phyloP scores from a whole-genome alignment of 208 protist genomes.

The Acanthamoeba triangularis region DNA sequence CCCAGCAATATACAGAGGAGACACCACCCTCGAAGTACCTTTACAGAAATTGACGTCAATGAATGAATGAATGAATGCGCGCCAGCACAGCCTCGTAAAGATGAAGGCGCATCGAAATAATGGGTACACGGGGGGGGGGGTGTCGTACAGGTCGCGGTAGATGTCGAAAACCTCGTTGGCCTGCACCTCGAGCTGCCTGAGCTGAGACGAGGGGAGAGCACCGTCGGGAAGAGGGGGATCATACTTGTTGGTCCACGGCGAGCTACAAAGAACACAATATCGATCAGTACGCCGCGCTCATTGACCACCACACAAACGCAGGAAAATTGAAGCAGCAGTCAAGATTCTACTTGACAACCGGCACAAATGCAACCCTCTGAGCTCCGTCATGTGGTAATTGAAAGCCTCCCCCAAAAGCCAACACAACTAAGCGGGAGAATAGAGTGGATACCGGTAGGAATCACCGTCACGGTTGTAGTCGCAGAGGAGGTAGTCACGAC shows the following conservation, averaged over 20 bases:
- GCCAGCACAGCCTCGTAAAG: neutral
- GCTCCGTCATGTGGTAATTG: neutral
- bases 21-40: slow-evolving; percentile 94
- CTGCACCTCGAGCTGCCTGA: slow-evolving; percentile 90
- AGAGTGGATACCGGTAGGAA: slow-evolving; percentile 91
- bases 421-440: neutral
- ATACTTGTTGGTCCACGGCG: slow-evolving; percentile 93
- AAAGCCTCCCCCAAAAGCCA: no score
- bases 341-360: no score
- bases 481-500: slow-evolving; percentile 92
- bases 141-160: slow-evolving; percentile 87
- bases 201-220: slow-evolving; percentile 85
- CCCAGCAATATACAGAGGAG: slow-evolving; percentile 94
- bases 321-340: no score
- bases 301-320: neutral
- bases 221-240: slow-evolving; percentile 89
- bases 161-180: slow-evolving; percentile 90
- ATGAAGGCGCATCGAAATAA: neutral
- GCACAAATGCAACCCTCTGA: neutral
- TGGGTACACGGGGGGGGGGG: neutral
- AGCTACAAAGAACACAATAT: slow-evolving; percentile 76
- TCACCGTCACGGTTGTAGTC: slow-evolving; percentile 96
- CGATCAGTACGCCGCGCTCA: neutral
- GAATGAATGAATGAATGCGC: neutral
- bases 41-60: neutral